A percentile compares a stretch with the other conserved stretches of the same genome.
phyloP scores from a whole-genome alignment of 805 yeast genomes.

The Yamadazyma akitaensis region DNA sequence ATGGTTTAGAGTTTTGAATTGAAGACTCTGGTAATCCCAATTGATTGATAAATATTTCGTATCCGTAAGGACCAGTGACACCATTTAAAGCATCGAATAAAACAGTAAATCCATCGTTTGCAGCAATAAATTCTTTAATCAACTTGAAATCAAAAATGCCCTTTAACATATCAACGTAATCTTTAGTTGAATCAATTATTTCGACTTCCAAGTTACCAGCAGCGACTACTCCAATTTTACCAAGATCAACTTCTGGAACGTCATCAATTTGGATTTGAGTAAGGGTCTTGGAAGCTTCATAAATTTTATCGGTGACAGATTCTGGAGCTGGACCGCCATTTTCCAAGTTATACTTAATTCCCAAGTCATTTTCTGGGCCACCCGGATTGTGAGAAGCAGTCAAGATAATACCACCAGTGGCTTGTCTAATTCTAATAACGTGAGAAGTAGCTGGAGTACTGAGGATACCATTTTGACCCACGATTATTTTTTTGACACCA shows the following conservation, averaged over 20 bases:
- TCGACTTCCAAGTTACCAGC: slow-evolving; percentile 70
- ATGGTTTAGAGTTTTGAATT: slow-evolving; percentile 75
- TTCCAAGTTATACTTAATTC: slow-evolving; percentile 90
- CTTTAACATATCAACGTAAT: slow-evolving; percentile 75
- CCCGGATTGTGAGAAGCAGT: slow-evolving; percentile 99
- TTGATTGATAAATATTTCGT: slow-evolving; percentile 77
- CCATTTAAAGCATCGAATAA: slow-evolving; percentile 92
- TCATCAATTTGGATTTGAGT: slow-evolving; percentile 55
- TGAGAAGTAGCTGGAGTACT: slow-evolving; percentile 98
- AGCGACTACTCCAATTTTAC: slow-evolving; percentile 48
- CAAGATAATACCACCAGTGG: slow-evolving; percentile 92
- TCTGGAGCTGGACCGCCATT: slow-evolving; percentile 99
- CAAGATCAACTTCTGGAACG: slow-evolving; percentile 63
- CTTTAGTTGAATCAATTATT: slow-evolving; percentile 76
- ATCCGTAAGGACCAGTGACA: slow-evolving; percentile 95
- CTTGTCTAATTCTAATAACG: slow-evolving; percentile 68
- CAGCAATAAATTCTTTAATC: slow-evolving; percentile 67
- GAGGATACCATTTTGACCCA: slow-evolving; percentile 84
- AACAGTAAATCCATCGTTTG: slow-evolving; percentile 54
- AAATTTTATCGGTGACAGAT: slow-evolving; percentile 84
- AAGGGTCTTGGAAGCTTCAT: slow-evolving; percentile 59
- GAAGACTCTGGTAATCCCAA: slow-evolving; percentile 69
- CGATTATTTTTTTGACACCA: slow-evolving; percentile 78
- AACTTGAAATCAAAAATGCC: slow-evolving; percentile 83
- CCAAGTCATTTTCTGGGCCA: slow-evolving; percentile 87